Evolutionary conservation across 2,329 filamentous ascomycete genomes (phyloP).

Genomic region (Leptographium wingfieldii): DNA sequence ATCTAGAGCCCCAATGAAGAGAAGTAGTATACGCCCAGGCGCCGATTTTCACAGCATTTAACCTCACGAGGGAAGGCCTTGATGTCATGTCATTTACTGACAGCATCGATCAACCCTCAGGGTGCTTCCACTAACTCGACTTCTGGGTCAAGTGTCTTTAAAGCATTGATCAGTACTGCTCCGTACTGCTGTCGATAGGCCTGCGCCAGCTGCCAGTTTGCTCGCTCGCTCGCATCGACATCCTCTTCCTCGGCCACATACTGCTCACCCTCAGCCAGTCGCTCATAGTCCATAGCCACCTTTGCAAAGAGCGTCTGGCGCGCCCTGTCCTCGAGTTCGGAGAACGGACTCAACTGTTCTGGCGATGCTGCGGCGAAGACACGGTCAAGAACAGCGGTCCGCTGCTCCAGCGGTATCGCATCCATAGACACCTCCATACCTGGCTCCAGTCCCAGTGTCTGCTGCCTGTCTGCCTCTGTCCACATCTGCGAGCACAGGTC

Average conservation of each 20-base stretch:
- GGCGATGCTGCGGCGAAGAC: slow-evolving; percentile 17
- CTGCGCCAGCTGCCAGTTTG: slow-evolving; percentile 24
- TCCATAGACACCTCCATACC: not conserved
- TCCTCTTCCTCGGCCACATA: slow-evolving; percentile 25
- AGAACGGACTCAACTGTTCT: slow-evolving; percentile 18
- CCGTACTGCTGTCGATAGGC: slow-evolving; percentile 37
- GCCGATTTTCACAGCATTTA: no score
- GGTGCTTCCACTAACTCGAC: not conserved
- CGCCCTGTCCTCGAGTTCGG: slow-evolving; percentile 24
- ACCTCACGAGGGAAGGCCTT: no score
- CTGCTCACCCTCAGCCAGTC: slow-evolving; percentile 32
- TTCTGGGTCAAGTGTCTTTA: slow-evolving; percentile 5
- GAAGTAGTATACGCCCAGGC: no score
- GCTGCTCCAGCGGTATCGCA: not conserved
- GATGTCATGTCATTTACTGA: no score
- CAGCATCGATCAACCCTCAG: not conserved
- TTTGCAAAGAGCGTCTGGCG: slow-evolving; percentile 24
- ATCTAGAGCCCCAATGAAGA: no score
- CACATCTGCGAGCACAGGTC: slow-evolving; percentile 31
- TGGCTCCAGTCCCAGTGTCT: slow-evolving; percentile 6
- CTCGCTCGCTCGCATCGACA: slow-evolving; percentile 7
- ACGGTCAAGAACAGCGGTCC: slow-evolving; percentile 12
- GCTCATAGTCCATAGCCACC: slow-evolving; percentile 25
- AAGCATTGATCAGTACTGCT: slow-evolving; percentile 30
- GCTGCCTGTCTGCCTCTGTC: slow-evolving; percentile 15